Evolutionary conservation across 495 filamentous ascomycete genomes (phyloP).

Genomic region (Hypomontagnella monticulosa): DNA sequence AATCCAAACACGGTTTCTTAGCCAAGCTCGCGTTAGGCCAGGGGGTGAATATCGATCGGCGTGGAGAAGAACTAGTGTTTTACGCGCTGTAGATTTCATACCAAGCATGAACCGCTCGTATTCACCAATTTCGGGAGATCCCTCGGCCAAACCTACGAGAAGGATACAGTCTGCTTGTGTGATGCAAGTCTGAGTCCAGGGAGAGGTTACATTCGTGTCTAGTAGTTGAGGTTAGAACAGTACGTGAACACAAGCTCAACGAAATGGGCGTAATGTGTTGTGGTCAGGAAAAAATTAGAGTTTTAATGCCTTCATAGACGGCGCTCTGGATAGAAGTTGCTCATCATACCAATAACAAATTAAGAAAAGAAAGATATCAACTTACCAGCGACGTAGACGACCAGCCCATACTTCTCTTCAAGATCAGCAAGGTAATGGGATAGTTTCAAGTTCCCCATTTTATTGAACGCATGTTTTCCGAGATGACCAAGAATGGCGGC

Average conservation of each 20-base stretch:
- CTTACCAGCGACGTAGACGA: constrained; percentile 91
- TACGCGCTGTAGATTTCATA: constrained; percentile 96
- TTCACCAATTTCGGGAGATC: constrained; percentile 88
- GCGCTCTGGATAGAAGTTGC: constrained; percentile 52
- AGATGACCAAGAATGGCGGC: constrained; percentile 92
- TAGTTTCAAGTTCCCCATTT: constrained; percentile 95
- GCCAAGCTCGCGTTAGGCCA: constrained; percentile 86
- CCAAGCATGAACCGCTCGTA: constrained; percentile 95
- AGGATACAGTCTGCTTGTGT: constrained; percentile 95
- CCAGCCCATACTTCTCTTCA: constrained; percentile 95
- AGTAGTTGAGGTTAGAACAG: constrained; percentile 35
- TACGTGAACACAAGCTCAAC: constrained; percentile 2
- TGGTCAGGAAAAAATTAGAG: constrained; percentile 62
- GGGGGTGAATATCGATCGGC: constrained; percentile 86
- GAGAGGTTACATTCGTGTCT: constrained; percentile 92
- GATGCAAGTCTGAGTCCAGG: constrained; percentile 99
- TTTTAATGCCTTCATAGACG: constrained; percentile 52
- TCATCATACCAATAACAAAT: constrained; percentile 53
- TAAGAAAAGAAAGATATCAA: constrained; percentile 15
- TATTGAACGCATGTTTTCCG: constrained; percentile 93
- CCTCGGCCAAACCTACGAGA: constrained; percentile 90
- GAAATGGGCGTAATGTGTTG: constrained; percentile 1
- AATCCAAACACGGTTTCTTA: constrained; percentile 95
- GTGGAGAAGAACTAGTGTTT: constrained; percentile 93
- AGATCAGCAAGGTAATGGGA: constrained; percentile 96